Conservation (phyloP, 768 basidiomycete species). For the Cystofilobasidium ferigula region DNA sequence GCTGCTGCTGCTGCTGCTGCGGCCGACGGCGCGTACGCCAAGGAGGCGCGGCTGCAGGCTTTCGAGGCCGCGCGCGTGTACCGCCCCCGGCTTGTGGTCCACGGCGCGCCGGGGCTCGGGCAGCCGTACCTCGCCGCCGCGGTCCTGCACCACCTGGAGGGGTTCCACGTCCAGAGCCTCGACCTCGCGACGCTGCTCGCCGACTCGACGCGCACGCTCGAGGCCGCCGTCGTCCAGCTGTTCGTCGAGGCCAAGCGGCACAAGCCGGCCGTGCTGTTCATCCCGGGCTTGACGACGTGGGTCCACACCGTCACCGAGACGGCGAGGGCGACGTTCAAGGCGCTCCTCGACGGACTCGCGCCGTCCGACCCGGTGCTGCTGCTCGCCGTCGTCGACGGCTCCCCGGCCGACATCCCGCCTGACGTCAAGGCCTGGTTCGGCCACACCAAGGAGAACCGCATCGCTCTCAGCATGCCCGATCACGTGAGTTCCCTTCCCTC, state of each 20-base stretch:
- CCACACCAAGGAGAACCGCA: slow-evolving; percentile 54
- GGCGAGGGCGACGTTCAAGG: slow-evolving; percentile 68
- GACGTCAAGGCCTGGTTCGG: slow-evolving; percentile 94
- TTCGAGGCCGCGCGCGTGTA: slow-evolving; percentile 86
- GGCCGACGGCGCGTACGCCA: slow-evolving; percentile 64
- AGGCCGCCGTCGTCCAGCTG: slow-evolving; percentile 85
- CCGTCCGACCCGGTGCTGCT: slow-evolving; percentile 90
- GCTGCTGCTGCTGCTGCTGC: too few species aligned
- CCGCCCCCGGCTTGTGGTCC: slow-evolving; percentile 72
- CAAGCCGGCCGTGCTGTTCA: slow-evolving; percentile 89
- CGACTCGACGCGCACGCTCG: slow-evolving; percentile 79
- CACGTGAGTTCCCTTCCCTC: background rate
- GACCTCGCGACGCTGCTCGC: slow-evolving; percentile 80
- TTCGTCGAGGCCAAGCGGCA: slow-evolving; percentile 95
- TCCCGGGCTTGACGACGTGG: slow-evolving; percentile 80
- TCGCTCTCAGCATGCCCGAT: slow-evolving; percentile 37
- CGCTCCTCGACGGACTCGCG: slow-evolving; percentile 80
- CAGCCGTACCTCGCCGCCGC: slow-evolving; percentile 83
- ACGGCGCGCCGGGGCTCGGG: slow-evolving; percentile 78
- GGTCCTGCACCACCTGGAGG: slow-evolving; percentile 83
- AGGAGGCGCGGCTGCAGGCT: slow-evolving; percentile 77
- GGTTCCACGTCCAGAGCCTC: slow-evolving; percentile 85
- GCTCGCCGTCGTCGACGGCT: slow-evolving; percentile 75
- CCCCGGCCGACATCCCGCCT: slow-evolving; percentile 54
- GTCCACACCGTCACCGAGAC: slow-evolving; percentile 73